phyloP scores from a whole-genome alignment of 1,284 basidiomycete species.

The Leccinum brunneo-olivaceum region DNA sequence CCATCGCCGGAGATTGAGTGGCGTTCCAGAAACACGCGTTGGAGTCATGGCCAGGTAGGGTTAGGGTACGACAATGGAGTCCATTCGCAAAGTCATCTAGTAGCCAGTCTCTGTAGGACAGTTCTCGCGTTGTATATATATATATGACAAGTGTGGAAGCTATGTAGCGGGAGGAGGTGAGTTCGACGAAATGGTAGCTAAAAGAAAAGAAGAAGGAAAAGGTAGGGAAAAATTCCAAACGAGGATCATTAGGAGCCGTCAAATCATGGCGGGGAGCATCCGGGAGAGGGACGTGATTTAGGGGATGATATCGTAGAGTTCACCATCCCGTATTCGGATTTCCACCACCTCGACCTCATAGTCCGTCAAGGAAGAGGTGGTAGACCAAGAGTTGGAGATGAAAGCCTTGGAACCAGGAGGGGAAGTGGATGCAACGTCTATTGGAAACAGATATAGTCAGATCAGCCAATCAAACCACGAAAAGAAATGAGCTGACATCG shows the following conservation, averaged over 20 bases:
- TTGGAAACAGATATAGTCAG: background rate
- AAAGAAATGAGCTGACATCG: constrained; percentile 54
- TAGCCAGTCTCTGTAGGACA: background rate
- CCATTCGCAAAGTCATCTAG: constrained; percentile 16
- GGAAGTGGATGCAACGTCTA: constrained; percentile 76
- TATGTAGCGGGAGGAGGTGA: constrained; percentile 7
- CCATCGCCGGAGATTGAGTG: constrained; percentile 29
- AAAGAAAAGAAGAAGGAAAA: constrained; percentile 2
- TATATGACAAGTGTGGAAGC: background rate
- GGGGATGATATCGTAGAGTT: constrained; percentile 69
- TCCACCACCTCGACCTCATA: constrained; percentile 81
- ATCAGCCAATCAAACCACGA: constrained; percentile 5
- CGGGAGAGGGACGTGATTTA: no score
- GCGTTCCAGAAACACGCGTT: background rate
- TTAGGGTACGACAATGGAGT: background rate
- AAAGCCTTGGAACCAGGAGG: constrained; percentile 63
- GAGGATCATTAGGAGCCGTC: constrained; percentile 8
- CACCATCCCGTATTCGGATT: constrained; percentile 71
- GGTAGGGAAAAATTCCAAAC: constrained; percentile 9
- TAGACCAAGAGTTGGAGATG: constrained; percentile 59
- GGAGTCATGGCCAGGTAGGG: background rate
- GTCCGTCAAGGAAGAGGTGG: constrained; percentile 54
- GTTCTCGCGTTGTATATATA: constrained; percentile 6
- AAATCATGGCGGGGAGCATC: constrained; percentile 5
- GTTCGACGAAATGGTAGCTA: constrained; percentile 2